These are phyloP conservation scores for Wickerhamiella occidentalis DNA, from an alignment of 805 yeast genomes.

Conservation along the genomic window DNA sequence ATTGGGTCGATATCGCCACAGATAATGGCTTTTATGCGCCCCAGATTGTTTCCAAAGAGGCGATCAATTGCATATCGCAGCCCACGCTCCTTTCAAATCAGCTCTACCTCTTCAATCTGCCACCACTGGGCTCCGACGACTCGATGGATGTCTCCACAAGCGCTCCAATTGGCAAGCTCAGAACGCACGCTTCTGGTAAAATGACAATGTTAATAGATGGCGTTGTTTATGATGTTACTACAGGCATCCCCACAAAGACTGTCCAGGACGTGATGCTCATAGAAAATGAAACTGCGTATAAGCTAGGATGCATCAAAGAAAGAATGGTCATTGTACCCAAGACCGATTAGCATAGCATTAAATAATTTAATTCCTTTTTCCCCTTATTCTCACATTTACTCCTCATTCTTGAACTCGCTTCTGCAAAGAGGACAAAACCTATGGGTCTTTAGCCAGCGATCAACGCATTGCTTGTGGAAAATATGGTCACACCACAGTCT, in stretches of 20 bases:
- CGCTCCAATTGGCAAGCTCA: constrained; percentile 62
- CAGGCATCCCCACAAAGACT: constrained; percentile 58
- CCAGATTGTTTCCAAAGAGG: constrained; percentile 4
- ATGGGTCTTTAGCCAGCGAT: constrained; percentile 67
- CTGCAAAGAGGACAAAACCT: constrained; percentile 78
- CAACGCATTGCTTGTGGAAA: constrained; percentile 68
- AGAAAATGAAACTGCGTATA: constrained; percentile 36
- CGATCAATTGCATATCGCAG: constrained; percentile 1
- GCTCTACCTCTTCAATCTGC: constrained; percentile 36
- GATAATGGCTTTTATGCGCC: constrained; percentile 9
- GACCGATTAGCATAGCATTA: not conserved
- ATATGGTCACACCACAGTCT: constrained; percentile 75
- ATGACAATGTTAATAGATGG: constrained; percentile 63
- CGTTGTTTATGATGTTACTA: constrained; percentile 51
- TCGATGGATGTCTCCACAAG: constrained; percentile 17
- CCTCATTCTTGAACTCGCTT: constrained; percentile 14
- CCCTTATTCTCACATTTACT: not conserved
- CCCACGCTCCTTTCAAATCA: constrained; percentile 21
- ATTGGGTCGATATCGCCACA: not conserved
- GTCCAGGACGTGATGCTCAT: constrained; percentile 59
- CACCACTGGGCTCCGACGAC: constrained; percentile 14
- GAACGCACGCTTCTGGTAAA: constrained; percentile 76
- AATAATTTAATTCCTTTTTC: not conserved
- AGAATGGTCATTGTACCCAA: constrained; percentile 50
- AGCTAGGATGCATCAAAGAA: constrained; percentile 44